Evolutionary conservation across 2,329 filamentous ascomycete genomes (phyloP).

Genomic region (Sclerotinia nivalis): DNA sequence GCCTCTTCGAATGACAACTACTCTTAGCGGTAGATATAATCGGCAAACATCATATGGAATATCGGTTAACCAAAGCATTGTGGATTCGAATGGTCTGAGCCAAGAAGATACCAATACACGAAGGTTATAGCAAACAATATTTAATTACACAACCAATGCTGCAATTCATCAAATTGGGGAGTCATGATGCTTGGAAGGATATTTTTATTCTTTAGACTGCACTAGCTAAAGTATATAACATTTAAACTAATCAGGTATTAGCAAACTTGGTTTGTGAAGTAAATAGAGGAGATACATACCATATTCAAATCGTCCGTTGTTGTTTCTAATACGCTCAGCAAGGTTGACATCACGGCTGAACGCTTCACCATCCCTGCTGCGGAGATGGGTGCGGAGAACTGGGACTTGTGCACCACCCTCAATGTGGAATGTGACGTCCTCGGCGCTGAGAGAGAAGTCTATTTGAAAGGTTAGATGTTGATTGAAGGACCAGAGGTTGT

Average conservation of each 20-base stretch:
- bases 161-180: neutral
- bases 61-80: too few species aligned
- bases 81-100: neutral
- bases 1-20: too few species aligned
- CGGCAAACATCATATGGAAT: too few species aligned
- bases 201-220: constrained; percentile 21
- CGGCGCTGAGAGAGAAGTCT: constrained; percentile 43
- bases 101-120: neutral
- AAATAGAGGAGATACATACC: constrained; percentile 33
- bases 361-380: constrained; percentile 41
- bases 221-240: constrained; percentile 20
- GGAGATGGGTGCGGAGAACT: constrained; percentile 45
- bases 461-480: constrained; percentile 11
- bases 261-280: neutral
- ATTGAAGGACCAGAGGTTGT: too few species aligned
- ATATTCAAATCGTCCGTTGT: constrained; percentile 45
- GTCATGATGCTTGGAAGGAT: constrained; percentile 10
- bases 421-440: constrained; percentile 43
- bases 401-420: constrained; percentile 46
- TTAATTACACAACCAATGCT: neutral
- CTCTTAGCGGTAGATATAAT: neutral
- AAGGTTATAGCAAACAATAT: neutral
- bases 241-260: constrained; percentile 7
- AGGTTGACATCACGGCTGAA: constrained; percentile 46
- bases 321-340: constrained; percentile 46